Percentiles rank a stretch among this genome's conserved stretches.
Conservation (phyloP, 306 rosid species). For the Begonia fuchsioides region DNA sequence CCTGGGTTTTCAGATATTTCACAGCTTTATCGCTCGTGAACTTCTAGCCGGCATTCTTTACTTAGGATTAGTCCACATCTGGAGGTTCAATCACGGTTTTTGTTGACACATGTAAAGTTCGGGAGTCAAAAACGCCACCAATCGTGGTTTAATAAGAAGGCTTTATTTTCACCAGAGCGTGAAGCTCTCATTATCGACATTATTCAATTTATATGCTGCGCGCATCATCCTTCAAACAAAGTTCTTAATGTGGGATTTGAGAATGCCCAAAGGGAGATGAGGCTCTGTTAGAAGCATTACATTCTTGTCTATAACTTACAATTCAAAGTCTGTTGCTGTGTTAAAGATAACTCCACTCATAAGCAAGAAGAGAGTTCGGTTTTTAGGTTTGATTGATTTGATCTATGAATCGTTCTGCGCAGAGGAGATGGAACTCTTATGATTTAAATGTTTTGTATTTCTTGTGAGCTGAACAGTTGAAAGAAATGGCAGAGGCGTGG, state of each 20-base stretch:
- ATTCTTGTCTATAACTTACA: too few species aligned
- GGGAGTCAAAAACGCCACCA: constrained; percentile 64
- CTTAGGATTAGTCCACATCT: constrained; percentile 68
- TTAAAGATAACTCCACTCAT: too few species aligned
- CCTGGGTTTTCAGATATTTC: constrained; percentile 37
- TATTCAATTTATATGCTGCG: constrained; percentile 68
- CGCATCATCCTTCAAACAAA: constrained; percentile 76
- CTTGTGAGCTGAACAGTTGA: too few species aligned
- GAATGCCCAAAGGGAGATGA: too few species aligned
- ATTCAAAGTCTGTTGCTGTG: too few species aligned
- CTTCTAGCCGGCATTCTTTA: constrained; percentile 36
- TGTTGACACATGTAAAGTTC: constrained; percentile 55
- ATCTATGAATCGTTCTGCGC: too few species aligned
- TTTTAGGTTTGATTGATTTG: too few species aligned
- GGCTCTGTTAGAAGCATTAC: too few species aligned
- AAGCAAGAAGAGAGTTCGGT: too few species aligned
- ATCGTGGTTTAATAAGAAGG: constrained; percentile 56
- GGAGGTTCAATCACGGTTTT: constrained; percentile 52
- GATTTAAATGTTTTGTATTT: too few species aligned
- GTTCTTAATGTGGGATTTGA: constrained; percentile 21
- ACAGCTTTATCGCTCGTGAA: constrained; percentile 39
- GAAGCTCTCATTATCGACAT: constrained; percentile 54
- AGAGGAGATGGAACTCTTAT: too few species aligned
- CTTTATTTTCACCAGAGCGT: constrained; percentile 31
- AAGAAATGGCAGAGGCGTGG: too few species aligned